Evolutionary conservation across 1,284 basidiomycete species (phyloP).

Genomic region (Rhodotorula sp.): DNA sequence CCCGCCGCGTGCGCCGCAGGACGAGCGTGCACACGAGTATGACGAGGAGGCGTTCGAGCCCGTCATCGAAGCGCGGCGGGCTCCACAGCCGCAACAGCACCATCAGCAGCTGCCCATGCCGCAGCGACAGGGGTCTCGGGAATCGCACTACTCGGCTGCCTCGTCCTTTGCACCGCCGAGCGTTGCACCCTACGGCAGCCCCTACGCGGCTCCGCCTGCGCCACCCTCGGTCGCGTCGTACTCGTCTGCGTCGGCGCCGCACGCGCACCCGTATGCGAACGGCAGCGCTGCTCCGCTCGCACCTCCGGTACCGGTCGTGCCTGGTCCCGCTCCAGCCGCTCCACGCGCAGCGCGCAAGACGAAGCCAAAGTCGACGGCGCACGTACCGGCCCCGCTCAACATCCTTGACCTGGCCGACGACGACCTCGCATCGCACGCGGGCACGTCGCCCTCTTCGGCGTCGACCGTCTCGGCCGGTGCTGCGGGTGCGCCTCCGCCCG

Average conservation of each 20-base stretch:
- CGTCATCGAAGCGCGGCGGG: background rate
- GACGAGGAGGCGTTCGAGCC: conserved; percentile 12
- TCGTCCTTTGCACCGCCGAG: background rate
- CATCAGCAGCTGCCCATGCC: background rate
- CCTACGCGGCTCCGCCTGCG: background rate
- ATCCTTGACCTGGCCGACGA: conserved; percentile 43
- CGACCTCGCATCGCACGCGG: conserved; percentile 17
- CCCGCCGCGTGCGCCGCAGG: background rate
- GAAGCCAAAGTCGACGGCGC: conserved; percentile 18
- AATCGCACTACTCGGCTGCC: background rate
- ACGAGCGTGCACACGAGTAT: background rate
- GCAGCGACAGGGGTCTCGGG: background rate
- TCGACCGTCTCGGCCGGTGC: conserved; percentile 13
- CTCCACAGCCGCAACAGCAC: background rate
- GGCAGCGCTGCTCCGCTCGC: background rate
- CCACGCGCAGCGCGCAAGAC: conserved; percentile 4
- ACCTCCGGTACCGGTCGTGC: background rate
- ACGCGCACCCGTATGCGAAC: too few relatives aligned
- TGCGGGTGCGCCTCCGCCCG: conserved; percentile 56
- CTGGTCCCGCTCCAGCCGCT: background rate
- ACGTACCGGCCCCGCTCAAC: conserved; percentile 34
- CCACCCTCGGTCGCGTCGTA: background rate
- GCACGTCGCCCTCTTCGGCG: conserved; percentile 33
- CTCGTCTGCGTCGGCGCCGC: too few relatives aligned
- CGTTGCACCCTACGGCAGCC: too few relatives aligned